Evolutionary conservation across 495 filamentous ascomycete genomes (phyloP).

Genomic region (Sordaria brevicollis): DNA sequence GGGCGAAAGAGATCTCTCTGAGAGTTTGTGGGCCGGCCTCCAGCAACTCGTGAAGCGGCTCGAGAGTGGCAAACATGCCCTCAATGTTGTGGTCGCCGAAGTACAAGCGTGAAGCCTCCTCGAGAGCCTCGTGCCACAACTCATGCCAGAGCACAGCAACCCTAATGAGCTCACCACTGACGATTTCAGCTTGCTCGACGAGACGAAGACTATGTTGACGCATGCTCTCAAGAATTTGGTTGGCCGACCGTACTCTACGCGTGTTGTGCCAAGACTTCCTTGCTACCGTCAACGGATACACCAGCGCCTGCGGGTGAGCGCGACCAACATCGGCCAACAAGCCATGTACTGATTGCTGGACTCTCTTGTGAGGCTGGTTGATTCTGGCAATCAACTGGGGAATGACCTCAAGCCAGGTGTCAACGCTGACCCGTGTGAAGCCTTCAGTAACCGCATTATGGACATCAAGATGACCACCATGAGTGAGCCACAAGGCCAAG

Average conservation of each 20-base stretch:
- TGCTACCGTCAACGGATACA: slow-evolving; percentile 98
- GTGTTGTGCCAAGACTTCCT: slow-evolving; percentile 79
- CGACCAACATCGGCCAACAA: slow-evolving; percentile 85
- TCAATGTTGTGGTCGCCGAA: slow-evolving; percentile 95
- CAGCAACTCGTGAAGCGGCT: slow-evolving; percentile 83
- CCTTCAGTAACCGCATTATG: slow-evolving; percentile 80
- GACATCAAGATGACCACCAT: slow-evolving; percentile 82
- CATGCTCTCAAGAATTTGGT: slow-evolving; percentile 95
- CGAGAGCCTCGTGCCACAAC: slow-evolving; percentile 96
- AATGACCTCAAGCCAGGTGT: slow-evolving; percentile 97
- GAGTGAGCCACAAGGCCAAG: slow-evolving; percentile 90
- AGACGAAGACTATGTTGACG: slow-evolving; percentile 86
- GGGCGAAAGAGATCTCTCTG: slow-evolving; percentile 93
- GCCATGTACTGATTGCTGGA: slow-evolving; percentile 82
- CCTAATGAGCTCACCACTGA: slow-evolving; percentile 89
- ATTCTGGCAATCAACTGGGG: slow-evolving; percentile 95
- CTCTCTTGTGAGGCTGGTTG: slow-evolving; percentile 80
- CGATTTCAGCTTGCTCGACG: slow-evolving; percentile 88
- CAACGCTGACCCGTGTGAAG: slow-evolving; percentile 80
- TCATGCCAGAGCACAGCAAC: slow-evolving; percentile 98
- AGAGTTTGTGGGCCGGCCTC: slow-evolving; percentile 85
- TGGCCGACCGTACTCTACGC: slow-evolving; percentile 72
- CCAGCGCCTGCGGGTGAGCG: slow-evolving; percentile 90
- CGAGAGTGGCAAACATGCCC: slow-evolving; percentile 88
- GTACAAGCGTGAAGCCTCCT: slow-evolving; percentile 84